Percentiles rank a stretch among this genome's conserved stretches.
phyloP scores from a whole-genome alignment of 345 rosid genomes.

The Moricandia moricandioides region DNA sequence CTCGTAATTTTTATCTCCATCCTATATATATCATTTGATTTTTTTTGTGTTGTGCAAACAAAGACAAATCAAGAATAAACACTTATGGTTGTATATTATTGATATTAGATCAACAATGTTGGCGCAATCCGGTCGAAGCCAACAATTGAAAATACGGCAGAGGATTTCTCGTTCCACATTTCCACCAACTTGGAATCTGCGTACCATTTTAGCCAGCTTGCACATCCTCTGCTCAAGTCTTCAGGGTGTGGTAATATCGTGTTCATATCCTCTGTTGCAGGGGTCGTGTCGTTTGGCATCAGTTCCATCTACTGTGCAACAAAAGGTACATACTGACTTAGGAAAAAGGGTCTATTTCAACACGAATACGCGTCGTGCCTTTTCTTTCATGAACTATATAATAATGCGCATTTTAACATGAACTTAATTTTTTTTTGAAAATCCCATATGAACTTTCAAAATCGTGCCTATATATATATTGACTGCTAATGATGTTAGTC shows the following conservation, averaged over 20 bases:
- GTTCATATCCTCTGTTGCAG: background rate
- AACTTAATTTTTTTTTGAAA: too few species aligned
- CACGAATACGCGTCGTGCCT: too few species aligned
- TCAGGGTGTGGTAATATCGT: background rate
- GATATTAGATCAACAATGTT: background rate
- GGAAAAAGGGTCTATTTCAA: too few species aligned
- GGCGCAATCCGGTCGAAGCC: background rate
- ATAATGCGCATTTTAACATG: too few species aligned
- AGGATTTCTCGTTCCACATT: background rate
- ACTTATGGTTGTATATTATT: background rate
- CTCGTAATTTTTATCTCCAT: background rate
- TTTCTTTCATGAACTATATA: too few species aligned
- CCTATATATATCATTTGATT: background rate
- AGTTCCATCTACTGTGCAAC: background rate
- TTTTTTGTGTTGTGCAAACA: background rate
- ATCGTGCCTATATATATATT: too few species aligned
- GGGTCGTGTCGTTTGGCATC: background rate
- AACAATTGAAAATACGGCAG: background rate
- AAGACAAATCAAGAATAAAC: background rate
- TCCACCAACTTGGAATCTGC: background rate
- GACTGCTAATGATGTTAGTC: too few species aligned
- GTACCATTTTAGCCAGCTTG: background rate
- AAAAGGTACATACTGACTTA: background rate
- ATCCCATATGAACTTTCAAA: too few species aligned
- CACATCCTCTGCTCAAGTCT: background rate